A percentile compares a stretch with the other conserved stretches of the same genome.
These are phyloP conservation scores for Penicillium sp. DNA, from an alignment of 2,329 filamentous ascomycete species.

Conservation along the genomic window DNA sequence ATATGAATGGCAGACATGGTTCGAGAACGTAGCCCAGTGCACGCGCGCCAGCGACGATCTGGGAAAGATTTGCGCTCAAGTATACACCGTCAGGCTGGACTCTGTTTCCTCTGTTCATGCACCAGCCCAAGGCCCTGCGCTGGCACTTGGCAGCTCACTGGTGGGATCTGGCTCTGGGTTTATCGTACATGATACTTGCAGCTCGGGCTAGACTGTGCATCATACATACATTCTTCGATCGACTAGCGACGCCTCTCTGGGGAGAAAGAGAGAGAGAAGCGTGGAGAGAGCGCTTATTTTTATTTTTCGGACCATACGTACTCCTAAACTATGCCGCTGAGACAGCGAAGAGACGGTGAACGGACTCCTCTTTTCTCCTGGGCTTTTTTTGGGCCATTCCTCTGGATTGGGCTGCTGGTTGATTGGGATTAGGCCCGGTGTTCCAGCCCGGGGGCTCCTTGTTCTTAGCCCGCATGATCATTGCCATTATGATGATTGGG, in stretches of 20 bases:
- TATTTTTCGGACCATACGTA: background rate
- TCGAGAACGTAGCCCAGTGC: conserved; percentile 22
- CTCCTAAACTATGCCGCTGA: background rate
- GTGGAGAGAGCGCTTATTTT: background rate
- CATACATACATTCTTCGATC: conserved; percentile 4
- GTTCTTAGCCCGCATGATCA: background rate
- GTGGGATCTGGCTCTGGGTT: background rate
- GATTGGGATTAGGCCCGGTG: background rate
- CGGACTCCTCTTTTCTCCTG: background rate
- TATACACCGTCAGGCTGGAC: background rate
- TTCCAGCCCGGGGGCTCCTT: background rate
- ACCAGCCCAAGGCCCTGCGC: background rate
- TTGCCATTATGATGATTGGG: background rate
- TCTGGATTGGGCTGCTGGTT: background rate
- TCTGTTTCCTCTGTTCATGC: background rate
- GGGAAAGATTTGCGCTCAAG: conserved; percentile 2
- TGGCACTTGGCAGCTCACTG: conserved; percentile 8
- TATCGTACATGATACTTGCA: conserved; percentile 6
- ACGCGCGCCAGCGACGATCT: background rate
- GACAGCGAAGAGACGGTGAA: conserved; percentile 10
- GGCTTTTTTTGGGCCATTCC: background rate
- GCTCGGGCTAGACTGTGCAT: background rate
- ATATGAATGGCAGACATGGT: conserved; percentile 13
- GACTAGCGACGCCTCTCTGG: conserved; percentile 3
- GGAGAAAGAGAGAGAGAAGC: conserved; percentile 7